These are phyloP conservation scores for Chlamydomonas reinhardtii DNA, from an alignment of 163 green algal species.

Conservation along the genomic window DNA sequence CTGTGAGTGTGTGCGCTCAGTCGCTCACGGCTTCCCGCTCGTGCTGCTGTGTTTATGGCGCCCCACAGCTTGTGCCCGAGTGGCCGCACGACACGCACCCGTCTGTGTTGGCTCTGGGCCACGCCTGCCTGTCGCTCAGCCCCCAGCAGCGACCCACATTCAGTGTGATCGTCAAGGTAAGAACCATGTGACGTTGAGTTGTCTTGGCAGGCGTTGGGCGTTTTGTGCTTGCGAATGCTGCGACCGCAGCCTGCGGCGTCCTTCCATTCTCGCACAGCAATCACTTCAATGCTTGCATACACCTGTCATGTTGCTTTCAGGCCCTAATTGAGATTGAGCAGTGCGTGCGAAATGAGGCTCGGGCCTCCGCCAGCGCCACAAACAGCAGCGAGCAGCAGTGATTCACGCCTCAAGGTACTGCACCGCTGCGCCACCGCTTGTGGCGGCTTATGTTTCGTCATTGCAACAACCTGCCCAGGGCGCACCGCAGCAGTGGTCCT, in stretches of 20 bases:
- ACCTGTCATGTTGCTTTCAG: neutral
- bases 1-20: no score
- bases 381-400: no score
- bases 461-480: no score
- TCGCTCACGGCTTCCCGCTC: no score
- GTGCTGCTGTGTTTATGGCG: no score
- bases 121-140: slow-evolving; percentile 23
- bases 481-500: no score
- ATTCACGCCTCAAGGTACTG: neutral
- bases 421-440: neutral
- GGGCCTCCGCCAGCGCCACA: neutral
- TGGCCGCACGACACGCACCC: slow-evolving; percentile 24
- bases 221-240: no score
- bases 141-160: slow-evolving; percentile 34
- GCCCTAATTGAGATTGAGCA: slow-evolving; percentile 44
- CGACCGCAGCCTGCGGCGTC: no score
- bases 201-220: no score
- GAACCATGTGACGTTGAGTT: no score
- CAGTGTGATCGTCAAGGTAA: slow-evolving; percentile 30
- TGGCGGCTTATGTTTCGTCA: no score
- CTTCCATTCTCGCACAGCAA: no score
- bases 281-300: neutral
- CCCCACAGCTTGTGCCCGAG: slow-evolving; percentile 26
- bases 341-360: neutral
- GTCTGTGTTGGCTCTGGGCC: slow-evolving; percentile 13